Conservation (phyloP, 257 asterid genomes). For the Salvia splendens region DNA sequence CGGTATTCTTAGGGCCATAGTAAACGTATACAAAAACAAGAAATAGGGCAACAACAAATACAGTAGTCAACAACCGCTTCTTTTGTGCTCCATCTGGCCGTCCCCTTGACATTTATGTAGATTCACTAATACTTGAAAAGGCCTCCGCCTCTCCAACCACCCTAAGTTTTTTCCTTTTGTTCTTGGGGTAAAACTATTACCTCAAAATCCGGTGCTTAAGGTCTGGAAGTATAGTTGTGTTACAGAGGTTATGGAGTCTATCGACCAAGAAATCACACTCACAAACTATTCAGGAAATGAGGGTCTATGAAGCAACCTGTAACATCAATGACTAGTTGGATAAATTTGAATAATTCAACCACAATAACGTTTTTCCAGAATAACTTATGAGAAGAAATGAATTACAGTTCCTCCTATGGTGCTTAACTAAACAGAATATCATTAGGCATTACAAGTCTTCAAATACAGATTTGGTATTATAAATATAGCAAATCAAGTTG, state of each 20-base stretch:
- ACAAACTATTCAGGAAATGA: not conserved
- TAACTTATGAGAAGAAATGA: not conserved
- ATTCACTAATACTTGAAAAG: slow-evolving; percentile 27
- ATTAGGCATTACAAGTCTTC: not conserved
- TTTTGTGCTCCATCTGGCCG: slow-evolving; percentile 80
- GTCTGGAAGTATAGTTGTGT: slow-evolving; percentile 13
- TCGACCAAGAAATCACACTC: slow-evolving; percentile 20
- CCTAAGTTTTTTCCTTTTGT: not conserved
- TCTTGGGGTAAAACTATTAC: not conserved
- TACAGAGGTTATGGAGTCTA: slow-evolving; percentile 27
- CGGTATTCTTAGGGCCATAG: slow-evolving; percentile 68
- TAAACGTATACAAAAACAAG: slow-evolving; percentile 64
- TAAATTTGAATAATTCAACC: not conserved
- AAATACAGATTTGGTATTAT: not conserved
- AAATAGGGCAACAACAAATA: slow-evolving; percentile 57
- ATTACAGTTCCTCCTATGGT: not conserved
- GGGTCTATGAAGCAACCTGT: slow-evolving; percentile 31
- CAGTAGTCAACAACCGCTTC: slow-evolving; percentile 65
- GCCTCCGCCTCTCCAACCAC: slow-evolving; percentile 33
- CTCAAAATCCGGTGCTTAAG: slow-evolving; percentile 11
- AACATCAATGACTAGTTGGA: slow-evolving; percentile 22
- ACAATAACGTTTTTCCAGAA: not conserved
- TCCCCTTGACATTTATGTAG: slow-evolving; percentile 72
- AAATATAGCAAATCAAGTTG: not conserved
- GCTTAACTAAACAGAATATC: not conserved